Evolutionary conservation across 192 early-diverging fungal species (phyloP), one percentile per base, ranked within the genome.

Genomic region (Gaertneriomyces sp.): DNA sequence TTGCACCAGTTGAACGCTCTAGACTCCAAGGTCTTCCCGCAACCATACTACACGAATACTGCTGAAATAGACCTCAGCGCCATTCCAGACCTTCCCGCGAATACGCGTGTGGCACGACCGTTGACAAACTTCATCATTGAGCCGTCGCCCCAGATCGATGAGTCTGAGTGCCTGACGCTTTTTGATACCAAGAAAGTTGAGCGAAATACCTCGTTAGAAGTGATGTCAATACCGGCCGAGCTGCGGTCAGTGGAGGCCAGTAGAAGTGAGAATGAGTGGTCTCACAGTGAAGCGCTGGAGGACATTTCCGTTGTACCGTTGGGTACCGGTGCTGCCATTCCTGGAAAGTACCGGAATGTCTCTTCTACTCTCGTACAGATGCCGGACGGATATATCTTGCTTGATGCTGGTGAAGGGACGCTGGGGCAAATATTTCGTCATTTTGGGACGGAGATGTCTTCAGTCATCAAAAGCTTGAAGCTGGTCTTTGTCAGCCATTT

Each of bases 331-430:
- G 90, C 93, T 16, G 85, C 93, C 14, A 73, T 92, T 41, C 94
- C 96, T 4, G 89, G 87, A 20, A 90, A 89, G 61, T 94, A 91
- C 74, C 84, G 96, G 69, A 98, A 98, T 75, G 90, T 98, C 33
- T 91, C 87, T 71, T 81, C 89, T 8, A 96, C 89, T 11, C 73
- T 94, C 9, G 68, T 95, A 39, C 79, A 83, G 20, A 84, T 88
- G 5, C 82, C 84, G 5, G 76, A 79, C 56, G 87, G 88, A 7
- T 79, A 78, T 3, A 79, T 95, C 9, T 71, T 98, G 12, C 74
- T 98, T 44, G 96, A 98, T 76, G 87, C 80, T 42, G 96, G 96
- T 7, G 96, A 98, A 64, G 89, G 90, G 0, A 95, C 93, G 3
- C 85, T 85, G 40, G 89, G 91, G 4, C 89, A 92, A 73, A 81